Evolutionary conservation across 108 stramenopile species (phyloP), one percentile per base, ranked within the genome.

Genomic region (Nitzschia inconspicua): DNA sequence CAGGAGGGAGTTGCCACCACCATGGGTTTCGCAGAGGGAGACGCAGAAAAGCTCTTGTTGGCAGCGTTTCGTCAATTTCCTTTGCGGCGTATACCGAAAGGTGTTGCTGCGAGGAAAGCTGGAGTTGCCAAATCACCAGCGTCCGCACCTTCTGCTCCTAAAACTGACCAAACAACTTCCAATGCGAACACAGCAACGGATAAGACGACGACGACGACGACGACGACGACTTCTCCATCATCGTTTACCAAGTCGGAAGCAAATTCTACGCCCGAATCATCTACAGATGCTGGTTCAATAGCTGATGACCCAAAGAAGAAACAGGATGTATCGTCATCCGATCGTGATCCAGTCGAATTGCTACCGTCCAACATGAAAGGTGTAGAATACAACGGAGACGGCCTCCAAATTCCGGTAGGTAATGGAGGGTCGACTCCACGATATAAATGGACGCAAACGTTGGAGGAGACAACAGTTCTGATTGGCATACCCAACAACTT

Each of bases 371-470:
- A 48, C 47, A 62, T 66, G 47, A 62, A 57, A 9, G 65, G 43
- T 20, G 62, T 88, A 1, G 73, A 78, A 30, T 86, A 78, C 66
- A 87, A 79, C 10, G 87, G 87, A n/a, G 79, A 86, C 40, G 93
- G 89, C 7, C 61, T 87, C 4, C 92, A 93, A 63, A 82, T 89
- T 37, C 92, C 93, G 2, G 71, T 91, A 4, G 93, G 89, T 3
- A 94, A 94, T 59, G 93, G 93, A 24, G 89, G 89, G 39, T 80
- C 87, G 4, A 91, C 89, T 4, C 57, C 70, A 34, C 52, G 47
- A n/a, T 91, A 89, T 50, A 80, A 81, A 47, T 94, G 93, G 93
- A 94, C 93, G 4, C 93, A 94, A 66, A 88, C 84, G 6, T 34
- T 94, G 10, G 84, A 89, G 11, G 93, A 94, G 57, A 77, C 73